Percentiles rank a stretch among this genome's conserved stretches.
phyloP scores from a whole-genome alignment of 164 flowering plant species.

The Nymphaea thermarum region DNA sequence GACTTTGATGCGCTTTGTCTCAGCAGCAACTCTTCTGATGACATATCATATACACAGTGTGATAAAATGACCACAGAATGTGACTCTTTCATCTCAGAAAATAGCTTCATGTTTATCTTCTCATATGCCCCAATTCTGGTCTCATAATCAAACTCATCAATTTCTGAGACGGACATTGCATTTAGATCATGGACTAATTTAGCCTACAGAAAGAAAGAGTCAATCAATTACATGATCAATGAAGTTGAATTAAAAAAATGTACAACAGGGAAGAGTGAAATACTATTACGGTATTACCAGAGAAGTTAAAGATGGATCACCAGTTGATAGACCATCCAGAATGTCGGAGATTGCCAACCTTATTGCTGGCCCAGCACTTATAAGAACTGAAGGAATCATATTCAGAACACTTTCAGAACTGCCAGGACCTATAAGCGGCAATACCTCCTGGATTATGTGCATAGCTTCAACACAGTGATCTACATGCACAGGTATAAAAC shows the following conservation, averaged over 20 bases:
- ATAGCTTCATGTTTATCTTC: slow-evolving; percentile 33
- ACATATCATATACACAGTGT: slow-evolving; percentile 70
- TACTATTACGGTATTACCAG: slow-evolving; percentile 33
- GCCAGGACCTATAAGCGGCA: slow-evolving; percentile 30
- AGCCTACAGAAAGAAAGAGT: slow-evolving; percentile 37
- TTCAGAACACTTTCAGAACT: slow-evolving; percentile 31
- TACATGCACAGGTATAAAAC: slow-evolving; percentile 10
- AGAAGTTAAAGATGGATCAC: slow-evolving; percentile 41
- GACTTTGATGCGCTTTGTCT: slow-evolving; percentile 66
- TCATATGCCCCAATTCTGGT: slow-evolving; percentile 53
- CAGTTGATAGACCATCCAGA: slow-evolving; percentile 39
- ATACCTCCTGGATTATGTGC: slow-evolving; percentile 40
- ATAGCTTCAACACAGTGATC: slow-evolving; percentile 45
- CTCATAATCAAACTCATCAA: slow-evolving; percentile 69
- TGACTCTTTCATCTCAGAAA: slow-evolving; percentile 26
- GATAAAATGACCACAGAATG: slow-evolving; percentile 60
- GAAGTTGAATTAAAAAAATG: neutral
- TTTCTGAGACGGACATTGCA: slow-evolving; percentile 50
- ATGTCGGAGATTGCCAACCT: slow-evolving; percentile 52
- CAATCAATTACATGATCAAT: neutral
- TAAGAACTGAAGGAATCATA: slow-evolving; percentile 52
- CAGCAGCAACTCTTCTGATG: slow-evolving; percentile 54
- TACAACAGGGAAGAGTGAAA: neutral
- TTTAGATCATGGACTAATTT: slow-evolving; percentile 51
- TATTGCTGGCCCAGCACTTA: slow-evolving; percentile 33